phyloP scores from a whole-genome alignment of 495 filamentous ascomycete genomes.

The Talaromyces ruber region DNA sequence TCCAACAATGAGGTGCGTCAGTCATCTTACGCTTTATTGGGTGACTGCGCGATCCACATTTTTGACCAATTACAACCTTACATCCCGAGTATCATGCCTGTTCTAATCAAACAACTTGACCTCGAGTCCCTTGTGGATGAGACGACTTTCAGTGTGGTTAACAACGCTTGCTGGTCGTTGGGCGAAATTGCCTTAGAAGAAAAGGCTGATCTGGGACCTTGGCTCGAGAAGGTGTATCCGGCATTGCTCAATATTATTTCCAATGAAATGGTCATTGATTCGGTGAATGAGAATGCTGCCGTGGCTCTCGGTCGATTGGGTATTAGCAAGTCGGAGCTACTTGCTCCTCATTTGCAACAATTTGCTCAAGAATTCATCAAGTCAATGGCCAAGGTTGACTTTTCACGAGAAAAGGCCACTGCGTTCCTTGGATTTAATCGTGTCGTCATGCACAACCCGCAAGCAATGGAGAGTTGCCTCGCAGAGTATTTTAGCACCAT shows the following conservation, averaged over 20 bases:
- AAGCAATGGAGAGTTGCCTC: constrained; percentile 82
- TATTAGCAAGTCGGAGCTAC: constrained; percentile 63
- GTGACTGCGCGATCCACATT: constrained; percentile 93
- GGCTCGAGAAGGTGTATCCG: constrained; percentile 65
- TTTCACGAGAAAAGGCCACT: constrained; percentile 89
- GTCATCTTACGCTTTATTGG: constrained; percentile 90
- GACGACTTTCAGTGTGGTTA: constrained; percentile 81
- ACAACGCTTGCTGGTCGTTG: constrained; percentile 97
- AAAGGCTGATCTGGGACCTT: constrained; percentile 70
- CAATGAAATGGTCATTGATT: constrained; percentile 77
- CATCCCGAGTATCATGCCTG: constrained; percentile 62
- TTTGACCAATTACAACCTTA: constrained; percentile 73
- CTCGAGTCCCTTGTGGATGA: constrained; percentile 66
- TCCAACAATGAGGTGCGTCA: constrained; percentile 87
- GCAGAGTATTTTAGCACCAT: constrained; percentile 79
- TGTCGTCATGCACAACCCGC: constrained; percentile 77
- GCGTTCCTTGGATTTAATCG: constrained; percentile 85
- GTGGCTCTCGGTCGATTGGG: constrained; percentile 88
- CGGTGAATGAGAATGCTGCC: constrained; percentile 89
- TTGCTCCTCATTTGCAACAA: constrained; percentile 72
- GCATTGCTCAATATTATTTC: constrained; percentile 70
- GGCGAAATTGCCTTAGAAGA: constrained; percentile 90
- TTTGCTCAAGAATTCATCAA: constrained; percentile 76
- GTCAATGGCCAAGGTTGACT: constrained; percentile 74
- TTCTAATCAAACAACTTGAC: constrained; percentile 80